These are phyloP conservation scores for Mortierella sp. DNA, from an alignment of 371 early-diverging fungal genomes.

Conservation along the genomic window DNA sequence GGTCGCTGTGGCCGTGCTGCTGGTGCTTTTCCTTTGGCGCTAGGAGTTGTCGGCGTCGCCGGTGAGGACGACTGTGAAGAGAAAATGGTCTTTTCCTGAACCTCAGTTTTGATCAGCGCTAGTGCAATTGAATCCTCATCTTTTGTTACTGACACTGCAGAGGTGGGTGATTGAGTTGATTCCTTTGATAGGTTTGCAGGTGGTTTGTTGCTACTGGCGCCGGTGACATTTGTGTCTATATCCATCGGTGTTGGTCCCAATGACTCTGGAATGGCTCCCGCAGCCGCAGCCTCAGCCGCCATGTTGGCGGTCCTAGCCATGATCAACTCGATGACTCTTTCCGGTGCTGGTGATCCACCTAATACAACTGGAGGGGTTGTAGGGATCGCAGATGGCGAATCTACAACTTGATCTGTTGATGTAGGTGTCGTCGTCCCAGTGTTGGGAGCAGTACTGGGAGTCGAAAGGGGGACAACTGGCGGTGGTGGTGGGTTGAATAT, in stretches of 20 bases:
- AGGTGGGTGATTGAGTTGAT: not conserved
- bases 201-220: not conserved
- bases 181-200: slow-evolving; percentile 1
- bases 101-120: not conserved
- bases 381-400: slow-evolving; percentile 18
- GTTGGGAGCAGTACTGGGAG: slow-evolving; percentile 12
- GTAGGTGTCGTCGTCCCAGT: slow-evolving; percentile 15
- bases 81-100: not conserved
- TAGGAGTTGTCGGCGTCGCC: slow-evolving; percentile 15
- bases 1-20: slow-evolving; percentile 25
- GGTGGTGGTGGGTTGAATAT: slow-evolving; percentile 43
- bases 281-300: slow-evolving; percentile 21
- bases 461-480: not conserved
- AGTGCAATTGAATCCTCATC: not conserved
- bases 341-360: slow-evolving; percentile 32
- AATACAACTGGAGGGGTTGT: slow-evolving; percentile 20
- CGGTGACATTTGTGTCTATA: not conserved
- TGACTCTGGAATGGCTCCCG: slow-evolving; percentile 17
- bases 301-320: slow-evolving; percentile 26
- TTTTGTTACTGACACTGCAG: not conserved
- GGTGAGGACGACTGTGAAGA: not conserved
- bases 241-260: slow-evolving; percentile 7
- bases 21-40: not conserved
- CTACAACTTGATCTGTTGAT: slow-evolving; percentile 19
- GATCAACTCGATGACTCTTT: slow-evolving; percentile 46